Evolutionary conservation across 2,329 filamentous ascomycete species (phyloP), one percentile per base, ranked within the genome.

Genomic region (Emmonsiellopsis sp.): DNA sequence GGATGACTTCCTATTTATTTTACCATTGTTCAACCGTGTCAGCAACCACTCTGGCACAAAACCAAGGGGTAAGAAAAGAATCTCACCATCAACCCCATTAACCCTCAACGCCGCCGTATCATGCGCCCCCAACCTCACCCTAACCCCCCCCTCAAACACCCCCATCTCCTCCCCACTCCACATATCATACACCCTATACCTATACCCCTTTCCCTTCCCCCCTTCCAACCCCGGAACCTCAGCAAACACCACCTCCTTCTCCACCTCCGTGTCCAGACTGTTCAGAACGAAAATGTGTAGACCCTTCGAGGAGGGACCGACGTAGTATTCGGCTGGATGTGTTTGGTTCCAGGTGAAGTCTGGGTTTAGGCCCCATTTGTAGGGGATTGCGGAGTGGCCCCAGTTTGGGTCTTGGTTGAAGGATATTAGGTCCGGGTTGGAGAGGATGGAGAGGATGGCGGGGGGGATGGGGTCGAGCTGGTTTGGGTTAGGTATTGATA

Each of bases 341-440:
- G 38, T 55, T 0, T 64, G 57, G 46, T 69, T 64, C 38, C 66
- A 70, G 2, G 67, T 69, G 57, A 63, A 64, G 57, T 70, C 65
- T 2, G 60, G 50, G 37, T 67, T 69, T 37, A 67, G 68, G 10
- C 67, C 67, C 62, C 65, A 65, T 59, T 71, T 66, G 44, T 72
- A 68, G 0, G 76, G 77, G 58, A 62, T 66, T 0, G 75, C 75
- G 1, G 76, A 67, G 2, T 59, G 63, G 1, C 75, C 76, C 15
- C 70, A 58, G 2, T 67, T 58, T 0, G 67, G 62, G 53, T 79
- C 76, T 59, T 80, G 77, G 59, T 76, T 75, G 63, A 79, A 72
- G 7, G 62, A 57, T 4, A 73, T 55, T 0, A 73, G 60, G n/a
- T 65, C 59, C 30, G 59, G 52, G 54, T 79, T 79, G 13, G 67